phyloP scores from a whole-genome alignment of 192 early-diverging fungal genomes.

The Backusella sp. region DNA sequence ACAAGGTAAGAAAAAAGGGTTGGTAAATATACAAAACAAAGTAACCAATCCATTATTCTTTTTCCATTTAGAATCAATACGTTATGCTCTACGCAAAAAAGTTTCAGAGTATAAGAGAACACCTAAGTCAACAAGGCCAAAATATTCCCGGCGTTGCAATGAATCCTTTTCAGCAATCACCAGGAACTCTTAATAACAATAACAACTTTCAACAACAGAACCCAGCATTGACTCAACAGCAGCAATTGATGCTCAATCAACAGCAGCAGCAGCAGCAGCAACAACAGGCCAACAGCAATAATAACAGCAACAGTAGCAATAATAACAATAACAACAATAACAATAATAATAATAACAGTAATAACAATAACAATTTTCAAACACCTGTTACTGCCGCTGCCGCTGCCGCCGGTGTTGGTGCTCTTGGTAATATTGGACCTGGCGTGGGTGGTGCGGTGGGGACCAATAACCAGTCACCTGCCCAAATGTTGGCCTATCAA shows the following conservation, averaged over 20 bases:
- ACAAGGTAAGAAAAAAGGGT: conserved; percentile 26
- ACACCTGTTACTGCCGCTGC: conserved; percentile 1
- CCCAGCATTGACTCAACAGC: neutral
- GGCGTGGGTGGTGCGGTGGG: neutral
- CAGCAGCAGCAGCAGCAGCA: neutral
- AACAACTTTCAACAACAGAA: neutral
- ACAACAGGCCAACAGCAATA: neutral
- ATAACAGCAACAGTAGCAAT: neutral
- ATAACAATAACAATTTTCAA: neutral
- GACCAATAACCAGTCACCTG: conserved; percentile 11
- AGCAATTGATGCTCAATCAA: neutral
- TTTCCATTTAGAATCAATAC: conserved; percentile 31
- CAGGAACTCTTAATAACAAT: neutral
- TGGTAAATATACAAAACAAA: neutral
- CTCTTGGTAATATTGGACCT: too few relatives aligned
- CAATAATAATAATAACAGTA: neutral
- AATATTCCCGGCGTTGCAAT: neutral
- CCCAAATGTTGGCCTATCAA: conserved; percentile 25
- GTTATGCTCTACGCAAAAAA: conserved; percentile 27
- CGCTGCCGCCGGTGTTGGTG: neutral
- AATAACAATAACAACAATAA: too few relatives aligned
- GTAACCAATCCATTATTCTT: neutral
- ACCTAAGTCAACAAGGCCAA: conserved; percentile 14
- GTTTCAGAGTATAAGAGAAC: conserved; percentile 25
- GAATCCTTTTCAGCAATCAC: neutral